phyloP scores from a whole-genome alignment of 2,329 filamentous ascomycete genomes.

The Ascochyta rabiei region DNA sequence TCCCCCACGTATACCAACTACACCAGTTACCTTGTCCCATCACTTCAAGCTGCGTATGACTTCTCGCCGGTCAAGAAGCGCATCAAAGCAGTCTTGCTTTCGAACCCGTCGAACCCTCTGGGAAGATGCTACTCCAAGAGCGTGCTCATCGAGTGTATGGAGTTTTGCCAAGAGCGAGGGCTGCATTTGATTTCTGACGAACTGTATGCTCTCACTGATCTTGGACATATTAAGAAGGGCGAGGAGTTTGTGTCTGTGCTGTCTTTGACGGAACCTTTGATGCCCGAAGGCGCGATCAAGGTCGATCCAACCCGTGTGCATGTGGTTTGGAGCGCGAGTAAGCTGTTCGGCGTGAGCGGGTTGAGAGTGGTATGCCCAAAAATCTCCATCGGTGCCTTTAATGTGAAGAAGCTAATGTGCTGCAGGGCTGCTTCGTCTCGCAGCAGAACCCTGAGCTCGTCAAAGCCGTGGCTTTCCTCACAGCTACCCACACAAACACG shows the following conservation, averaged over 20 bases:
- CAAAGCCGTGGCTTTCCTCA: slow-evolving; percentile 25
- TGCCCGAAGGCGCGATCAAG: slow-evolving; percentile 37
- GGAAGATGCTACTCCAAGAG: slow-evolving; percentile 35
- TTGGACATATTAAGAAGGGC: neutral
- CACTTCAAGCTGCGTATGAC: slow-evolving; percentile 18
- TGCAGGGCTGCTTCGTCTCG: slow-evolving; percentile 39
- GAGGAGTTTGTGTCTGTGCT: slow-evolving; percentile 32
- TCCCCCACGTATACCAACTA: neutral
- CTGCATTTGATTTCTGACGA: slow-evolving; percentile 42
- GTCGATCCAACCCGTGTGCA: slow-evolving; percentile 41
- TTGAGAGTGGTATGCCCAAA: slow-evolving; percentile 31
- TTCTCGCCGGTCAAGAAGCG: slow-evolving; percentile 33
- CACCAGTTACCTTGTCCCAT: neutral
- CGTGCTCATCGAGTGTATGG: slow-evolving; percentile 37
- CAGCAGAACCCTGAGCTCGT: slow-evolving; percentile 37
- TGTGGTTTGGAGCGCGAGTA: slow-evolving; percentile 40
- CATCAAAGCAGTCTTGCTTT: slow-evolving; percentile 40
- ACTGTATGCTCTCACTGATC: slow-evolving; percentile 24
- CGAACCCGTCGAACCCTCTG: slow-evolving; percentile 39
- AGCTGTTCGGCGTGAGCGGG: slow-evolving; percentile 39
- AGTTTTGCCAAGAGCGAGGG: slow-evolving; percentile 40
- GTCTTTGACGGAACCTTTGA: slow-evolving; percentile 35
- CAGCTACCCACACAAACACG: slow-evolving; percentile 24
- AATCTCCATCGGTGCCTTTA: neutral
- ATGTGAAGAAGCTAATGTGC: neutral